Base-by-base conservation (phyloP, 495 filamentous ascomycete genomes). In the Clohesyomyces aquaticus region DNA sequence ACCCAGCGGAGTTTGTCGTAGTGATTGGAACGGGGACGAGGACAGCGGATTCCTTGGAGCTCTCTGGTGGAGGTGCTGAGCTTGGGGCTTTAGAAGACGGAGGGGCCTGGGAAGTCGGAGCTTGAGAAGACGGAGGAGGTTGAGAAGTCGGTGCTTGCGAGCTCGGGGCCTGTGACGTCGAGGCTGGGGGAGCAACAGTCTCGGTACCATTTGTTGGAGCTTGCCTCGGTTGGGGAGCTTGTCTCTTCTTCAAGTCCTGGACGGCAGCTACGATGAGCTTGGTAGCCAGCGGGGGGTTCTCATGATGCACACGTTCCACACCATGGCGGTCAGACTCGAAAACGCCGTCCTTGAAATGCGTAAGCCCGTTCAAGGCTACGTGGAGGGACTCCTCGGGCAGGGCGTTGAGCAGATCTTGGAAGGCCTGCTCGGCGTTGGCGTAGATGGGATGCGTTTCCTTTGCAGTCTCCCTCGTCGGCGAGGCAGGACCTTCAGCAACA, bases 311-410 rank as follows among this genome's bases (percentile, higher is more conserved):
- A 3, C 63, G 68, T 55, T 80, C 75, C 22, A 81, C 72, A 10
- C 74, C 79, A 23, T 65, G 69, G 41, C 72, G 72, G 58, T 77
- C 73, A 18, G 76, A 68, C 43, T 77, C 75, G 66, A 73, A 80
- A 22, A 82, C 75, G 59, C 79, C 79, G 57, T 79, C 78, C 59
- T 77, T 66, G 69, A 75, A 81, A 47, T 75, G 72, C 6, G 73
- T 66, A 48, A 74, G 71, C 21, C 73, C 62, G 54, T 77, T 73
- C 10, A 82, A 70, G 21, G 77, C 71, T 6, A 76, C 72, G 60
- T 79, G 74, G 18, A 82, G 66, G 2, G 74, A 71, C 41, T 76
- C 71, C 21, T 72, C 71, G 1, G 79, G 73, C 4, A 81, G 66
- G 4, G 70, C 64, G 41, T 80, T 71, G 55, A 80, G 73, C 29